phyloP scores from a whole-genome alignment of 2,329 filamentous ascomycete species.

The Diplocarpon mali region DNA sequence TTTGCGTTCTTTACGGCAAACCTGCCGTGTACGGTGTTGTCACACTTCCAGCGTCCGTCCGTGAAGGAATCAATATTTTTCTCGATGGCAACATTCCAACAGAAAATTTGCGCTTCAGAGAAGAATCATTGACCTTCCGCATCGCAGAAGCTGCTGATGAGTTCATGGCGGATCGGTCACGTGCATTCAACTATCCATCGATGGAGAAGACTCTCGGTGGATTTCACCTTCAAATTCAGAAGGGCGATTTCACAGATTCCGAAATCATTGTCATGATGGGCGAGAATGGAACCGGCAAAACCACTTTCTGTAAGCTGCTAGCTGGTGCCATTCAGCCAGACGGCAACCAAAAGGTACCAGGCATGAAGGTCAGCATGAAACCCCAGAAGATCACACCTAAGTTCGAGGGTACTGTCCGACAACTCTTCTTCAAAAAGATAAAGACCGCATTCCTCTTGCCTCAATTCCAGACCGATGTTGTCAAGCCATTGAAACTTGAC shows the following conservation, averaged over 20 bases:
- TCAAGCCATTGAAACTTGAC: slow-evolving; percentile 97
- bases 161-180: slow-evolving; percentile 71
- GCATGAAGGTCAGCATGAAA: slow-evolving; percentile 99
- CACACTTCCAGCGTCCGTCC: slow-evolving; percentile 86
- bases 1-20: slow-evolving; percentile 92
- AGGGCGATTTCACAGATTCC: slow-evolving; percentile 88
- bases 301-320: slow-evolving; percentile 93
- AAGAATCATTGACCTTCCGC: slow-evolving; percentile 92
- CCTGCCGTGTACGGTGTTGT: slow-evolving; percentile 97
- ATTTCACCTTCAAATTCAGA: slow-evolving; percentile 74
- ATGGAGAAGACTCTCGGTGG: slow-evolving; percentile 90
- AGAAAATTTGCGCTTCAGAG: slow-evolving; percentile 95
- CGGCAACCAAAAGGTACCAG: slow-evolving; percentile 62
- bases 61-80: slow-evolving; percentile 99
- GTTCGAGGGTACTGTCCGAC: slow-evolving; percentile 91
- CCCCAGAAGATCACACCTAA: slow-evolving; percentile 99
- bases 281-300: slow-evolving; percentile 98
- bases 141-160: slow-evolving; percentile 85
- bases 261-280: slow-evolving; percentile 99
- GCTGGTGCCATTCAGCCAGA: slow-evolving; percentile 92
- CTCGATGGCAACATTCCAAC: slow-evolving; percentile 96
- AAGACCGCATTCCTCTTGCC: slow-evolving; percentile 92
- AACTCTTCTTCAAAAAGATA: slow-evolving; percentile 99
- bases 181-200: slow-evolving; percentile 74
- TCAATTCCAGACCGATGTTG: slow-evolving; percentile 98